Percentiles rank a stretch among this genome's conserved stretches.
Conservation (phyloP, 352 stramenopile species). For the Globisporangium canariense region DNA sequence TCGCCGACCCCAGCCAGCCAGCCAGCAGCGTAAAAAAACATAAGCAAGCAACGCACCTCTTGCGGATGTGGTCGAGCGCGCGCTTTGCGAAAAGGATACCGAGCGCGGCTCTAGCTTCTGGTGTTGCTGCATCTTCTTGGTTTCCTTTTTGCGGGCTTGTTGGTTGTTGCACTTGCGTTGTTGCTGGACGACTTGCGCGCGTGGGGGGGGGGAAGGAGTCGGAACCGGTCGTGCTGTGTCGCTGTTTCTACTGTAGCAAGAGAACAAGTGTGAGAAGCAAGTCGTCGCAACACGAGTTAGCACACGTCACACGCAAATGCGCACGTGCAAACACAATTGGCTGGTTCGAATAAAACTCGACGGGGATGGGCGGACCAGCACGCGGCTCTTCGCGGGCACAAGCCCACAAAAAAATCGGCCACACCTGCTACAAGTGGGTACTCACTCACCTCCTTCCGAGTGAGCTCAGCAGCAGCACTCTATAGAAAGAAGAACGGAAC, state of each 20-base stretch:
- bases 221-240: background rate
- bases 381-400: conserved; percentile 10
- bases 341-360: conserved; percentile 9
- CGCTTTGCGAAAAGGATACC: conserved; percentile 12
- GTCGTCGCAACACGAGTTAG: background rate
- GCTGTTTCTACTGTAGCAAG: background rate
- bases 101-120: conserved; percentile 4
- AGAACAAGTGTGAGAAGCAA: conserved; percentile 2
- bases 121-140: background rate
- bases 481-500: background rate
- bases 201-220: background rate
- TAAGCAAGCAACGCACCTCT: conserved; percentile 14
- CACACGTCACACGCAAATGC: background rate
- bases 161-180: background rate
- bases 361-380: background rate
- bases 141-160: background rate
- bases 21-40: background rate
- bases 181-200: background rate
- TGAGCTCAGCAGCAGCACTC: background rate
- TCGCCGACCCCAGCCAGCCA: too few relatives aligned
- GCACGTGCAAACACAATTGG: background rate
- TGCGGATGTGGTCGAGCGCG: conserved; percentile 9
- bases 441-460: conserved; percentile 2
- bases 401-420: conserved; percentile 8
- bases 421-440: conserved; percentile 8